These are phyloP conservation scores for Colletotrichum liaoningense DNA, from an alignment of 2,329 filamentous ascomycete species.

Conservation along the genomic window DNA sequence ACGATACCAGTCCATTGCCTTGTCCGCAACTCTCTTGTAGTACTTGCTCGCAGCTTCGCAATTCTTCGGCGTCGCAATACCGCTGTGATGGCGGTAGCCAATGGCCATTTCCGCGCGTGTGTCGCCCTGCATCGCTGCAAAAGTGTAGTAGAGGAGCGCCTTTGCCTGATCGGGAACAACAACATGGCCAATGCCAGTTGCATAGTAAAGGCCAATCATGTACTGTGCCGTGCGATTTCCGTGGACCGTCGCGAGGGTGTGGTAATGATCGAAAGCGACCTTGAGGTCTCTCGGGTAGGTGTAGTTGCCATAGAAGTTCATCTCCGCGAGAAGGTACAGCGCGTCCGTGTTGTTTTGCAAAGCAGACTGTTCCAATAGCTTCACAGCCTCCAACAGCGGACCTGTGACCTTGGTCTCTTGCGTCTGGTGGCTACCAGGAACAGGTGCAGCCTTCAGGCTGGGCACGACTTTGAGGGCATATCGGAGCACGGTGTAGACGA, in stretches of 20 bases:
- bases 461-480: constrained; percentile 62
- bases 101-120: constrained; percentile 93
- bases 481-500: constrained; percentile 56
- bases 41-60: constrained; percentile 88
- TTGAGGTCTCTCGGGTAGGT: constrained; percentile 85
- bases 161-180: constrained; percentile 90
- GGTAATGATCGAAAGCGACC: constrained; percentile 84
- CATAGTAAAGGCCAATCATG: constrained; percentile 96
- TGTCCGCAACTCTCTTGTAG: constrained; percentile 94
- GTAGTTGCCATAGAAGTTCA: constrained; percentile 98
- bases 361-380: constrained; percentile 64
- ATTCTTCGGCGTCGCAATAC: constrained; percentile 85
- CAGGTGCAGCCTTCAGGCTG: constrained; percentile 60
- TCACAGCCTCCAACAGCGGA: constrained; percentile 62
- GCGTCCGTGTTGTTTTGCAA: constrained; percentile 79
- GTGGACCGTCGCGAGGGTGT: constrained; percentile 77
- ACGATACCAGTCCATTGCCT: constrained; percentile 87
- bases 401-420: constrained; percentile 50
- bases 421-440: constrained; percentile 47
- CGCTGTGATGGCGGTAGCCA: constrained; percentile 85
- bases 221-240: constrained; percentile 95
- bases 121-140: constrained; percentile 87
- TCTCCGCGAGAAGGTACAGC: constrained; percentile 87
- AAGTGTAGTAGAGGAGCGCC: constrained; percentile 92
- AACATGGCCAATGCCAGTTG: constrained; percentile 86